Evolutionary conservation across 495 filamentous ascomycete genomes (phyloP).

Genomic region (Pseudotulostoma volvatum): DNA sequence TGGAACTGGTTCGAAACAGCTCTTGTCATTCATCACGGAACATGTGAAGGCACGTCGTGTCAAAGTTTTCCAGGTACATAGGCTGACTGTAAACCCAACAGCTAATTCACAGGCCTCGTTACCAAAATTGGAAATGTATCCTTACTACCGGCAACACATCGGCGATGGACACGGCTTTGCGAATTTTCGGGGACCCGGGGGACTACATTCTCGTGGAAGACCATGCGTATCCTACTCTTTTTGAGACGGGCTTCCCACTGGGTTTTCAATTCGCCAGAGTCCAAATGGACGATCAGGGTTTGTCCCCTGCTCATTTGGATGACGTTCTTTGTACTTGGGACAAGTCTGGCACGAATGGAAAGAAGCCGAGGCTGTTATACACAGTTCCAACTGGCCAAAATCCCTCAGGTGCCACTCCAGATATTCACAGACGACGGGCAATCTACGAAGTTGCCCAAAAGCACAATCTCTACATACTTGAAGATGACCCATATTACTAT

Average conservation of each 20-base stretch:
- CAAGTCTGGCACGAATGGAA: constrained; percentile 43
- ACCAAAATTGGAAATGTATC: constrained; percentile 64
- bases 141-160: constrained; percentile 76
- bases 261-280: constrained; percentile 60
- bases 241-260: constrained; percentile 46
- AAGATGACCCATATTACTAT: constrained; percentile 96
- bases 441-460: constrained; percentile 67
- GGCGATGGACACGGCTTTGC: constrained; percentile 51
- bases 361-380: constrained; percentile 72
- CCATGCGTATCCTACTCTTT: constrained; percentile 60
- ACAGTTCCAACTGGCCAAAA: constrained; percentile 91
- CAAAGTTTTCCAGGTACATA: no score
- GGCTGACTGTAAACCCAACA: no score
- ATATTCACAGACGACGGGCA: constrained; percentile 51
- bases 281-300: constrained; percentile 60
- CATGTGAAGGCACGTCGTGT: no score
- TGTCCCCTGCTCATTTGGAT: constrained; percentile 49
- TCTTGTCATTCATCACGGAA: constrained; percentile 60
- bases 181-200: constrained; percentile 53
- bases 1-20: constrained; percentile 56
- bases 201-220: constrained; percentile 63
- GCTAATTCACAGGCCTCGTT: constrained; percentile 60
- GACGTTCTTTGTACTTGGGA: constrained; percentile 79
- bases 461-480: constrained; percentile 82
- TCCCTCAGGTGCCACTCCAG: constrained; percentile 62